Conservation (phyloP, 2,329 filamentous ascomycete genomes). For the Furcasterigmium sp. region DNA sequence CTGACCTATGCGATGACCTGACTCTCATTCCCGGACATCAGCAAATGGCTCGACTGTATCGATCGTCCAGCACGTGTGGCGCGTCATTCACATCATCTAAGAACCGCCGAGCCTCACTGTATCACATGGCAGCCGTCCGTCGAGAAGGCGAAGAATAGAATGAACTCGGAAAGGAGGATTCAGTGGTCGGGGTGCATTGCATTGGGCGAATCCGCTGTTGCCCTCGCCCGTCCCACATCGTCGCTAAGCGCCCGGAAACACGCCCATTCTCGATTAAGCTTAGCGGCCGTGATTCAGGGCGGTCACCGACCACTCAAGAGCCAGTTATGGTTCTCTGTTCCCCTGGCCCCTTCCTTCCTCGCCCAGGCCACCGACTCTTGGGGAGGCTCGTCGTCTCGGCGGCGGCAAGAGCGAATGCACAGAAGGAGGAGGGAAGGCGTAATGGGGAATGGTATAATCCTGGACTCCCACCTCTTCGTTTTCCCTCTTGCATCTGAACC, state of each 20-base stretch:
- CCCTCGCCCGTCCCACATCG: background rate
- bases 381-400: background rate
- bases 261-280: slow-evolving; percentile 6
- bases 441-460: slow-evolving; percentile 2
- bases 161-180: too few species aligned
- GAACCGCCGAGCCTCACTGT: too few species aligned
- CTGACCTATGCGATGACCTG: too few species aligned
- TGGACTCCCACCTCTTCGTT: background rate
- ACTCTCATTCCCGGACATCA: too few species aligned
- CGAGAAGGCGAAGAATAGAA: too few species aligned
- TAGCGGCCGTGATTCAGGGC: slow-evolving; percentile 10
- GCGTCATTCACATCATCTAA: too few species aligned
- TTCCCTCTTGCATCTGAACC: background rate
- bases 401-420: slow-evolving; percentile 2
- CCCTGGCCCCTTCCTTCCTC: background rate
- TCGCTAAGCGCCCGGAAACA: slow-evolving; percentile 10
- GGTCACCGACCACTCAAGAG: slow-evolving; percentile 6
- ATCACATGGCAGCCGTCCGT: too few species aligned
- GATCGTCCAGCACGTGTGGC: too few species aligned
- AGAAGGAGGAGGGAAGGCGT: slow-evolving; percentile 6
- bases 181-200: too few species aligned
- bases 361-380: background rate
- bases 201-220: background rate
- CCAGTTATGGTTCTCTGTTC: background rate
- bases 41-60: too few species aligned